Evolutionary conservation across 2,329 filamentous ascomycete genomes (phyloP).

Genomic region (Alternaria consortialis): DNA sequence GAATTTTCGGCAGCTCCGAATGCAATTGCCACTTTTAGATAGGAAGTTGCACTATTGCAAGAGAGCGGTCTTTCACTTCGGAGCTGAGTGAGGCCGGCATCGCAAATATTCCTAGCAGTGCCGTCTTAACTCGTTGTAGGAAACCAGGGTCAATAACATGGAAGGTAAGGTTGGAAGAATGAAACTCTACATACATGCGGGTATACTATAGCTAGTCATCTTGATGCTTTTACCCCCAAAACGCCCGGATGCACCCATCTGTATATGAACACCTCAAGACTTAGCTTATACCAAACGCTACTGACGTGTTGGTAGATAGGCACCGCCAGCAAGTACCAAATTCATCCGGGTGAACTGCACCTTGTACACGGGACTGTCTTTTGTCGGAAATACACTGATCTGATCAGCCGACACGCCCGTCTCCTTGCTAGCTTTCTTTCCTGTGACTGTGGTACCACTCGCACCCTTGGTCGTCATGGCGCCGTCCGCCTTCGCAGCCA

Average conservation of each 20-base stretch:
- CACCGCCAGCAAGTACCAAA: slow-evolving; percentile 83
- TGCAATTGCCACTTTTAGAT: neutral
- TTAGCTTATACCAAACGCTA: slow-evolving; percentile 1
- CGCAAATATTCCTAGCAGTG: neutral
- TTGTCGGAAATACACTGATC: slow-evolving; percentile 92
- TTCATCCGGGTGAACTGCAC: slow-evolving; percentile 97
- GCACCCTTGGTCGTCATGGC: slow-evolving; percentile 62
- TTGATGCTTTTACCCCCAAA: slow-evolving; percentile 2
- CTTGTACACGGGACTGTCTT: slow-evolving; percentile 94
- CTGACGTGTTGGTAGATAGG: slow-evolving; percentile 62
- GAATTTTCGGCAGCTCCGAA: neutral
- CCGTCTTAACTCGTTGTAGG: neutral
- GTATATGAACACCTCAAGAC: neutral
- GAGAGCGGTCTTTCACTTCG: slow-evolving; percentile 27
- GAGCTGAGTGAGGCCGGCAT: neutral
- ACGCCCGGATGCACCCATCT: slow-evolving; percentile 1
- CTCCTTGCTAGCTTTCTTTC: slow-evolving; percentile 84
- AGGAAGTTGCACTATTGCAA: slow-evolving; percentile 12
- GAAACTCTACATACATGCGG: slow-evolving; percentile 4
- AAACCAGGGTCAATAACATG: neutral
- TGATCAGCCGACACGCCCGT: slow-evolving; percentile 91
- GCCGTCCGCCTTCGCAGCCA: slow-evolving; percentile 61
- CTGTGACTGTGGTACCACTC: slow-evolving; percentile 51
- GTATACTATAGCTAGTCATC: slow-evolving; percentile 9
- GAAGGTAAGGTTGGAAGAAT: neutral